Percentiles rank a stretch among this genome's conserved stretches.
phyloP scores from a whole-genome alignment of 306 rosid genomes.

The Potentilla sterilis region DNA sequence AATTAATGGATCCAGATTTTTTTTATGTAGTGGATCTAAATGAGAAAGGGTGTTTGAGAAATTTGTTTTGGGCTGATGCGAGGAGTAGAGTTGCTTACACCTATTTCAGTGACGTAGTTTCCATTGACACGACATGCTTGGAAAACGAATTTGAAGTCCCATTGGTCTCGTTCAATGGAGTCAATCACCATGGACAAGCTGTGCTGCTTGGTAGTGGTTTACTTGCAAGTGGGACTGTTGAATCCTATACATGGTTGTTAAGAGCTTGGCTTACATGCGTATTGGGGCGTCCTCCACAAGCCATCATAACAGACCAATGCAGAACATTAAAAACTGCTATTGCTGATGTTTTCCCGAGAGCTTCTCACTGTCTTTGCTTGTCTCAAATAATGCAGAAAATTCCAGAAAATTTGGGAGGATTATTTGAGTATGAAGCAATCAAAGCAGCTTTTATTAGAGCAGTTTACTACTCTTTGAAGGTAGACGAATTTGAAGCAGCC shows the following conservation, averaged over 20 bases:
- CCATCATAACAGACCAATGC: slow-evolving; percentile 49
- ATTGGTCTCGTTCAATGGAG: slow-evolving; percentile 60
- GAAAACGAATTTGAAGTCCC: slow-evolving; percentile 48
- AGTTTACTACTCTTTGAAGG: slow-evolving; percentile 50
- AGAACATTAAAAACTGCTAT: slow-evolving; percentile 43
- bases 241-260: slow-evolving; percentile 69
- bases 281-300: slow-evolving; percentile 72
- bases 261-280: slow-evolving; percentile 73
- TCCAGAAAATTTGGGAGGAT: slow-evolving; percentile 52
- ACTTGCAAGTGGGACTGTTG: slow-evolving; percentile 49
- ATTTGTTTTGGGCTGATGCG: slow-evolving; percentile 67
- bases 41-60: slow-evolving; percentile 63
- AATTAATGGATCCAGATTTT: slow-evolving; percentile 54
- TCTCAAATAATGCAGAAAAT: slow-evolving; percentile 46
- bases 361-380: slow-evolving; percentile 56
- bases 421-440: slow-evolving; percentile 44
- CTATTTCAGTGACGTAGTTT: slow-evolving; percentile 60
- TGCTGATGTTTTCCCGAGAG: slow-evolving; percentile 73
- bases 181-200: slow-evolving; percentile 67
- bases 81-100: slow-evolving; percentile 49
- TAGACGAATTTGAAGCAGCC: slow-evolving; percentile 57
- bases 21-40: slow-evolving; percentile 66
- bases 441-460: slow-evolving; percentile 41
- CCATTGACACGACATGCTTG: slow-evolving; percentile 53
- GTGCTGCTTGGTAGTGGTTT: slow-evolving; percentile 73